phyloP scores from a whole-genome alignment of 2,329 filamentous ascomycete genomes.

The Neonectria sp. region DNA sequence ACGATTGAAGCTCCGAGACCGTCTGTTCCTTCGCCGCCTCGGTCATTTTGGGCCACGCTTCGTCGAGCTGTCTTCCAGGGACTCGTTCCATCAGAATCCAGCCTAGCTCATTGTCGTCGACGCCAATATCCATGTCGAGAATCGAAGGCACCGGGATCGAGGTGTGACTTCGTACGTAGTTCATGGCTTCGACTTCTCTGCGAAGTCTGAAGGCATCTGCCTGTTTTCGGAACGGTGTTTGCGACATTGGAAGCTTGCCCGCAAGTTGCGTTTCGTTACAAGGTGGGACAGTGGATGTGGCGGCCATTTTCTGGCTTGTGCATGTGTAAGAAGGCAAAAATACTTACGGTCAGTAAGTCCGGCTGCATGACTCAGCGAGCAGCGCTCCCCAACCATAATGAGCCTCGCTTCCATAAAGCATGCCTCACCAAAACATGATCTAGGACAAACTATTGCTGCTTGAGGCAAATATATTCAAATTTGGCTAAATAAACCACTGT shows the following conservation, averaged over 20 bases:
- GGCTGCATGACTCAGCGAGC: neutral
- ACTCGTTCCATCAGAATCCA: slow-evolving; percentile 14
- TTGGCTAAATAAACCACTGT: too few species aligned
- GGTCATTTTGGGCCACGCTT: slow-evolving; percentile 8
- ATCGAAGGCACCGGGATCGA: slow-evolving; percentile 5
- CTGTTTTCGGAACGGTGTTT: slow-evolving; percentile 6
- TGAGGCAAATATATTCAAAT: too few species aligned
- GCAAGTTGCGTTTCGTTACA: neutral
- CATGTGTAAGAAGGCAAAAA: too few species aligned
- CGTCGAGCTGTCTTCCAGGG: slow-evolving; percentile 2
- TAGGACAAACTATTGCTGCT: too few species aligned
- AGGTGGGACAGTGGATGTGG: too few species aligned
- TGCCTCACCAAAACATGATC: too few species aligned
- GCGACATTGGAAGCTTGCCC: neutral
- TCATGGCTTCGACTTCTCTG: slow-evolving; percentile 12
- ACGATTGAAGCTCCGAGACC: too few species aligned
- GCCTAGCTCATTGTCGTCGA: neutral
- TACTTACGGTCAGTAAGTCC: too few species aligned
- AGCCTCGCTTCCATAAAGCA: too few species aligned
- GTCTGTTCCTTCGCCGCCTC: neutral
- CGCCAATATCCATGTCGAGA: slow-evolving; percentile 3
- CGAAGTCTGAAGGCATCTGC: slow-evolving; percentile 10
- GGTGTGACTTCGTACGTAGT: slow-evolving; percentile 10
- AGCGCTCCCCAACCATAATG: neutral
- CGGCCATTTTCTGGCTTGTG: too few species aligned